phyloP scores from a whole-genome alignment of 2,329 filamentous ascomycete species.

The Trichoderma atroviride region DNA sequence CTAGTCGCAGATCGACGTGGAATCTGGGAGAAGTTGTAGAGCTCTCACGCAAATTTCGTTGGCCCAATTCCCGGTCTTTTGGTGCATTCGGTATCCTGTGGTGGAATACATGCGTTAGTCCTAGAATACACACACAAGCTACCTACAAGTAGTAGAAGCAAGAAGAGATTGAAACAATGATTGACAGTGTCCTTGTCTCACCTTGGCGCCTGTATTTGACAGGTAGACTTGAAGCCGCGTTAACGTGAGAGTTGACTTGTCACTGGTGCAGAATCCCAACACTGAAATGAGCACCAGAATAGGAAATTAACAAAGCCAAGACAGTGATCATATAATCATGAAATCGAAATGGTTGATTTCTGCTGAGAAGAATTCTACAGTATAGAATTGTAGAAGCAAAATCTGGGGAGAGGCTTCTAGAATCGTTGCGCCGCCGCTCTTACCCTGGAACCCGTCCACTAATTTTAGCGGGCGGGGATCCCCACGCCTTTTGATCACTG shows the following conservation, averaged over 20 bases:
- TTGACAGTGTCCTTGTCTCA: not conserved
- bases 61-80: not conserved
- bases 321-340: too few species aligned
- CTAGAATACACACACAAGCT: not conserved
- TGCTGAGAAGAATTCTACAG: not conserved
- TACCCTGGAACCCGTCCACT: not conserved
- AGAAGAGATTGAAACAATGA: not conserved
- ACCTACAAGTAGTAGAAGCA: not conserved
- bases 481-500: conserved; percentile 5
- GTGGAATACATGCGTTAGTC: not conserved
- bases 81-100: not conserved
- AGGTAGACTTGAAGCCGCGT: not conserved
- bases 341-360: accelerated
- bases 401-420: conserved; percentile 9
- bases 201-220: not conserved
- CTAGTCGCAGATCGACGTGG: not conserved
- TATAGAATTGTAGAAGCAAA: not conserved
- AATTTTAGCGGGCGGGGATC: not conserved
- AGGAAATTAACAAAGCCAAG: too few species aligned
- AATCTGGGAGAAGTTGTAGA: not conserved
- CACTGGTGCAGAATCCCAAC: not conserved
- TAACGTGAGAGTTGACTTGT: not conserved
- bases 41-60: not conserved
- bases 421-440: not conserved
- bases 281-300: not conserved